phyloP scores from a whole-genome alignment of 2,329 filamentous ascomycete genomes.

The Fusarium nodosum region DNA sequence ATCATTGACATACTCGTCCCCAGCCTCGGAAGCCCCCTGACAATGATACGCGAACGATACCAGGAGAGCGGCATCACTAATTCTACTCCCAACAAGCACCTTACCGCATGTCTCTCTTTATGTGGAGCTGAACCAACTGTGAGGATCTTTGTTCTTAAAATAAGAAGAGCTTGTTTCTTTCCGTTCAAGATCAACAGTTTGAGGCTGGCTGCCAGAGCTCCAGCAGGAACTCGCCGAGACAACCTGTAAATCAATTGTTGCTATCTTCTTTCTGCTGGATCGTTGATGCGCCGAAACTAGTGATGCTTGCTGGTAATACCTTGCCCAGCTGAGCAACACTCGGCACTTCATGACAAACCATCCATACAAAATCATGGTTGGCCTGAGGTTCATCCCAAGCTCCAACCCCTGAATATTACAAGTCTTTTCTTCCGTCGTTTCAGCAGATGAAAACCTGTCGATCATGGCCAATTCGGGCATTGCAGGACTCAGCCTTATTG shows the following conservation, averaged over 20 bases:
- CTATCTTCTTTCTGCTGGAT: conserved; percentile 12
- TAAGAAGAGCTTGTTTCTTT: background rate
- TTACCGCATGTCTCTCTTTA: background rate
- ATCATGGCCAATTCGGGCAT: conserved; percentile 35
- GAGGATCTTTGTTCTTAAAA: background rate
- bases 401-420: conserved; percentile 14
- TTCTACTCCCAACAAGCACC: background rate
- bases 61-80: background rate
- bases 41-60: background rate
- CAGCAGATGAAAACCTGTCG: conserved; percentile 39
- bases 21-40: background rate
- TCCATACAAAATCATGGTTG: conserved; percentile 30
- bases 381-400: conserved; percentile 10
- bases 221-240: background rate
- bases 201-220: background rate
- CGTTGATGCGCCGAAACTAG: conserved; percentile 16
- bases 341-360: conserved; percentile 7
- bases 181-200: background rate
- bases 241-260: conserved; percentile 6
- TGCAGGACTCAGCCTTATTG: conserved; percentile 41
- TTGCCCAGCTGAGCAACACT: conserved; percentile 33
- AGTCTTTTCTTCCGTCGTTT: conserved; percentile 35
- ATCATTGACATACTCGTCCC: conserved; percentile 20
- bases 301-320: conserved; percentile 18
- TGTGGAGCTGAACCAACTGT: background rate